Base-by-base conservation (phyloP, 306 rosid genomes). In the Rosa persica region DNA sequence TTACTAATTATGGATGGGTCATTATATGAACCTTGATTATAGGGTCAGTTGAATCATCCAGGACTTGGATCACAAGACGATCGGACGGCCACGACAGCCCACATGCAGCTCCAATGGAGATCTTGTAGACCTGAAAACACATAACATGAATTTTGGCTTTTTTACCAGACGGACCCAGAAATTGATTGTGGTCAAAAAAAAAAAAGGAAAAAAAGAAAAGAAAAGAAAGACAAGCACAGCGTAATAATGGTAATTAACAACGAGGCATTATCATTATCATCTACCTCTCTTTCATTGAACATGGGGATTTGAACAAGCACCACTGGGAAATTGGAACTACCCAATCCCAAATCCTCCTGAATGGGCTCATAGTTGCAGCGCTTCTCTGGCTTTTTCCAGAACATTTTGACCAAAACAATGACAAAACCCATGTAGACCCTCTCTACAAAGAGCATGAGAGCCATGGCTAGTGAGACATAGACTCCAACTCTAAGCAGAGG, bases 81-180 rank as follows among this genome's bases (percentile, higher is more conserved):
- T 96, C 98, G 2, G 98, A 54, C 42, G 99, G 98, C 99, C 99
- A 96, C 61, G 98, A 96, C 70, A 96, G 98, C 0, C 89, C 91
- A 48, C 99, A 96, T 74, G 99, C 98, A 36, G 99, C 99, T 65
- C 99, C 99, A 82, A 96, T 96, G 27, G 99, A 96, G 81, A 96
- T 89, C 87, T 93, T 96, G 76, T 96, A 96, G 78, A 93, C 98
- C 99, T 96, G 73, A 25, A 44, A 48, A 76, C 36, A 25, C 30
- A 68, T 49, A 62, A 52, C 86, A 23, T 40, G 65, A 65, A 62
- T 78, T 8, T 22, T 67, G 76, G 73, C 72, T 34, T 49, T 20
- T 34, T 76, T n/a, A 67, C 39, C 16, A 5, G 16, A 76, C 23
- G 69, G 74, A 73, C 62, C 81, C 77, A 73, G 27, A 54, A 30